Conservation (phyloP, 2,329 filamentous ascomycete genomes). For the Sporothrix variecibatus region DNA sequence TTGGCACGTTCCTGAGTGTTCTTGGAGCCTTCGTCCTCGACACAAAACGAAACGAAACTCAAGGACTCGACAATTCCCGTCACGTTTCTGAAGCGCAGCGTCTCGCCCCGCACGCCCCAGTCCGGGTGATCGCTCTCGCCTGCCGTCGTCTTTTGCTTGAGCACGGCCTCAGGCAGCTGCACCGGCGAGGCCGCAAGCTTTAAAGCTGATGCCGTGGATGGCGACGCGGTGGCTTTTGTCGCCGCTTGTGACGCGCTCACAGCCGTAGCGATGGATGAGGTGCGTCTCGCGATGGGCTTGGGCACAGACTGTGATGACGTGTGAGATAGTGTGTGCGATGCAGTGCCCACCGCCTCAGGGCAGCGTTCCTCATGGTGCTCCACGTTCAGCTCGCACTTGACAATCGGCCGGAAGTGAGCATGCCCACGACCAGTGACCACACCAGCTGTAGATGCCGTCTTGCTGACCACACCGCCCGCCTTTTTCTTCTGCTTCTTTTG, state of each 20-base stretch:
- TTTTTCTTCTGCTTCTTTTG: conserved; percentile 26
- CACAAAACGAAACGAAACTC: conserved; percentile 69
- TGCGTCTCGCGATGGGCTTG: background rate
- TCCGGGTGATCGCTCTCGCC: conserved; percentile 55
- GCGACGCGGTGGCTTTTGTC: background rate
- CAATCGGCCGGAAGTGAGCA: conserved; percentile 66
- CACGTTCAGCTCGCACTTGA: conserved; percentile 80
- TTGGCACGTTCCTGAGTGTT: conserved; percentile 39
- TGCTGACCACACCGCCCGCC: background rate
- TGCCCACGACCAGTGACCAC: conserved; percentile 36
- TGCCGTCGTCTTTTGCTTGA: conserved; percentile 54
- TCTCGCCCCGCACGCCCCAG: conserved; percentile 56
- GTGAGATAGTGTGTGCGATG: background rate
- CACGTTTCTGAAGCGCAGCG: conserved; percentile 60
- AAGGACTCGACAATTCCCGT: conserved; percentile 66
- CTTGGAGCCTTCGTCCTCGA: conserved; percentile 52
- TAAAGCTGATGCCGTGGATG: background rate
- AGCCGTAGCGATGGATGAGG: background rate
- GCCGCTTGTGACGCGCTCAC: background rate
- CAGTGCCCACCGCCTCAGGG: conserved; percentile 21
- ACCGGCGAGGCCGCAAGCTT: conserved; percentile 27
- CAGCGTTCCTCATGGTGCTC: conserved; percentile 57
- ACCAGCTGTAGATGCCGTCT: conserved; percentile 35
- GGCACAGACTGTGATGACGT: background rate
- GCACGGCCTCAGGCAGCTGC: conserved; percentile 42